phyloP scores from a whole-genome alignment of 495 filamentous ascomycete genomes.

The Apodospora peruviana region DNA sequence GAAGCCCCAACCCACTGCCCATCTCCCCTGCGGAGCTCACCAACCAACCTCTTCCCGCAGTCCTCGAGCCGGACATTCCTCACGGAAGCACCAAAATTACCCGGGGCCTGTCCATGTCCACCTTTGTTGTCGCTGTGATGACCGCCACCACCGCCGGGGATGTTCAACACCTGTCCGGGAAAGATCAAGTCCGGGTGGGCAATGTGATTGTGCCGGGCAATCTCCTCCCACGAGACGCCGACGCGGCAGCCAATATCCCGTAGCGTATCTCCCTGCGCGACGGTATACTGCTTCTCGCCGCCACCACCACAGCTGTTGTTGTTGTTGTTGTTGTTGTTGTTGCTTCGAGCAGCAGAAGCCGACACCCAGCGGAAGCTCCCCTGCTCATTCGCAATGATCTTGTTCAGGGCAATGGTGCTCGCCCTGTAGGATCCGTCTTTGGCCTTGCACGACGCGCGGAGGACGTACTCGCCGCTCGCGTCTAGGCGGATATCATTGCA shows the following conservation, averaged over 20 bases:
- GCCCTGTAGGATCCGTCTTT: slow-evolving; percentile 21
- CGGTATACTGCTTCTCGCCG: slow-evolving; percentile 4
- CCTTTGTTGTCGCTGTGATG: not conserved
- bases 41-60: slow-evolving; percentile 34
- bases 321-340: not conserved
- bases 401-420: slow-evolving; percentile 30
- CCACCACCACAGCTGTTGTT: not conserved
- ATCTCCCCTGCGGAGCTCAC: slow-evolving; percentile 27
- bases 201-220: slow-evolving; percentile 25
- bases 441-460: slow-evolving; percentile 25
- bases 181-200: slow-evolving; percentile 32
- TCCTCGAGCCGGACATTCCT: slow-evolving; percentile 32
- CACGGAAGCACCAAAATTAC: slow-evolving; percentile 35
- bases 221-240: slow-evolving; percentile 21
- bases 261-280: slow-evolving; percentile 32
- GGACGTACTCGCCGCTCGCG: slow-evolving; percentile 23
- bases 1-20: slow-evolving; percentile 29
- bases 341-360: not conserved
- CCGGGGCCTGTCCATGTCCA: slow-evolving; percentile 7
- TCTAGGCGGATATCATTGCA: slow-evolving; percentile 28
- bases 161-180: slow-evolving; percentile 26
- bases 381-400: slow-evolving; percentile 23
- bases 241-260: slow-evolving; percentile 21
- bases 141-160: slow-evolving; percentile 31
- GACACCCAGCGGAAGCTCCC: slow-evolving; percentile 28